These are phyloP conservation scores for Fusarium palustre DNA, from an alignment of 2,329 filamentous ascomycete species.

Conservation along the genomic window DNA sequence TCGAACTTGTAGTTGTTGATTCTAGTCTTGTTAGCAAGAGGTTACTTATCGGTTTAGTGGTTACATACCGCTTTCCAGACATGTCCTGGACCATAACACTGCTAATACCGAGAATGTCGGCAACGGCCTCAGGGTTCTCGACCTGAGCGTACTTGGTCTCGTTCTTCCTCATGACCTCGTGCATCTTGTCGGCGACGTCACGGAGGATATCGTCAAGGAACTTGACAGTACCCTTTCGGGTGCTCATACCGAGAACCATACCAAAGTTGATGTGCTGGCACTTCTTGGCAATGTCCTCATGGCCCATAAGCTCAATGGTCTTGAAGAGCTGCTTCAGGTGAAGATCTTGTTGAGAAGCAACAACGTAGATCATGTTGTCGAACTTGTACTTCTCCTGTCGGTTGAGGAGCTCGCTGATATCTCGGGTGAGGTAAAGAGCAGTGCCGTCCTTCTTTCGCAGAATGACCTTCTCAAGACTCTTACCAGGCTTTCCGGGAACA, in stretches of 20 bases:
- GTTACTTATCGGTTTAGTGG: neutral
- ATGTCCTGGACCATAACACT: slow-evolving; percentile 99
- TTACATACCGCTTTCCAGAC: slow-evolving; percentile 84
- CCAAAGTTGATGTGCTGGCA: slow-evolving; percentile 83
- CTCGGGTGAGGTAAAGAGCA: slow-evolving; percentile 80
- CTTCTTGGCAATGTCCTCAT: slow-evolving; percentile 74
- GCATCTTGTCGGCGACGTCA: slow-evolving; percentile 93
- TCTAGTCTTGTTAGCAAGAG: slow-evolving; percentile 48
- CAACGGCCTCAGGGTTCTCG: slow-evolving; percentile 81
- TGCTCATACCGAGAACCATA: slow-evolving; percentile 77
- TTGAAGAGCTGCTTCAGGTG: slow-evolving; percentile 82
- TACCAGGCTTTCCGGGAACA: slow-evolving; percentile 73
- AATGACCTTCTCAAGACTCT: slow-evolving; percentile 76
- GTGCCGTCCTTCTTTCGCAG: slow-evolving; percentile 80
- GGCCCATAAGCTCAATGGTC: slow-evolving; percentile 77
- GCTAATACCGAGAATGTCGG: slow-evolving; percentile 91
- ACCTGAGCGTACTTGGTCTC: slow-evolving; percentile 91
- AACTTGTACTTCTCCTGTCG: slow-evolving; percentile 73
- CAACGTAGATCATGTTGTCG: slow-evolving; percentile 85
- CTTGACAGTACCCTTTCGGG: slow-evolving; percentile 78
- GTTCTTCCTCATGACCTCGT: slow-evolving; percentile 95
- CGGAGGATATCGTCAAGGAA: slow-evolving; percentile 64
- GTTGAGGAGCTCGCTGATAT: slow-evolving; percentile 79
- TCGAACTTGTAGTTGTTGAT: slow-evolving; percentile 79
- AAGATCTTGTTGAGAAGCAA: slow-evolving; percentile 77